Evolutionary conservation across 2,329 filamentous ascomycete genomes (phyloP).

Genomic region (Xylariaceae sp.): DNA sequence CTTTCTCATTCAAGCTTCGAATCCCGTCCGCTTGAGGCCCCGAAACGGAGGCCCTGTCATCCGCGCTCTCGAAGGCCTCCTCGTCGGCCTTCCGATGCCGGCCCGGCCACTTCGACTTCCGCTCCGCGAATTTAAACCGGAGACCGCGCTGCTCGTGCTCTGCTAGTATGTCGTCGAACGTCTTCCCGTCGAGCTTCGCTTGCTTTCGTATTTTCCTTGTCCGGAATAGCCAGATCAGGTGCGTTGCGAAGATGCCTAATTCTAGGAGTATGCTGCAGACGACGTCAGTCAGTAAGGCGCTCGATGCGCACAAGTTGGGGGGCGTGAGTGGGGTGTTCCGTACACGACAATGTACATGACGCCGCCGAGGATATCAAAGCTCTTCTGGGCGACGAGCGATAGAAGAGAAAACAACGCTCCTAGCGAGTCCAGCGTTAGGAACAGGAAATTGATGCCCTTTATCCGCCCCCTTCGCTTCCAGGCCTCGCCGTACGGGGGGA

Average conservation of each 20-base stretch:
- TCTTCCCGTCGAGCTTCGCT: conserved; percentile 48
- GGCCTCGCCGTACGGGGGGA: conserved; percentile 59
- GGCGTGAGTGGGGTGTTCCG: conserved; percentile 21
- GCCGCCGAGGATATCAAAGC: conserved; percentile 58
- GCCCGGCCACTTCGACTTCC: conserved; percentile 17
- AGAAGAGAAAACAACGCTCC: conserved; percentile 62
- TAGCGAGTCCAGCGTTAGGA: conserved; percentile 55
- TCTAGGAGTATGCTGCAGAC: conserved; percentile 50
- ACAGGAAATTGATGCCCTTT: conserved; percentile 56
- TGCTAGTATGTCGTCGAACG: conserved; percentile 50
- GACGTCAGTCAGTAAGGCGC: not conserved
- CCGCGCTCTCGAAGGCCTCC: conserved; percentile 12
- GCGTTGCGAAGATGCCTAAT: conserved; percentile 55
- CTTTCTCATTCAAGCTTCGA: too few relatives aligned
- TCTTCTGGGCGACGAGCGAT: conserved; percentile 57
- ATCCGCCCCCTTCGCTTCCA: conserved; percentile 59
- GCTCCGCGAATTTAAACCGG: conserved; percentile 38
- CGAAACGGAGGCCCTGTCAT: not conserved
- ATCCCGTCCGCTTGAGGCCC: not conserved
- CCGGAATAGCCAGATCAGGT: conserved; percentile 55
- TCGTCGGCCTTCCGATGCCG: conserved; percentile 13
- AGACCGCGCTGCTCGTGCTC: conserved; percentile 34
- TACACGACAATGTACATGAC: conserved; percentile 58
- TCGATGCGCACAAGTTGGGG: not conserved
- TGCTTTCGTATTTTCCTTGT: conserved; percentile 49